Conservation (phyloP, 2,329 filamentous ascomycete species). For the Orbilia quercus region DNA sequence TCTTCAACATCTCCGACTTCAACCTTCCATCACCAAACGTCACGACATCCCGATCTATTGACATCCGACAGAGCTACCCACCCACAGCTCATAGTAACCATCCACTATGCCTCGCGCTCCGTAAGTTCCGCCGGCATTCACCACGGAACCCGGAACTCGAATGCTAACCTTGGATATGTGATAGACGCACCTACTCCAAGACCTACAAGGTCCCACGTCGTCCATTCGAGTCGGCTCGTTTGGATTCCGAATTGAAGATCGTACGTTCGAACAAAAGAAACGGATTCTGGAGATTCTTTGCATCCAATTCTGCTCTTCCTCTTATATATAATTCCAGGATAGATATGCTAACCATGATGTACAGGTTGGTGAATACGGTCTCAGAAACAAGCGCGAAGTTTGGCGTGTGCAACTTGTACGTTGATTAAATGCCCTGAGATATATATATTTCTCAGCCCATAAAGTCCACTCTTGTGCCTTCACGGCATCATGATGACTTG, state of each 20-base stretch:
- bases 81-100: constrained; percentile 30
- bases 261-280: constrained; percentile 63
- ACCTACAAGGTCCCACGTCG: constrained; percentile 78
- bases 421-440: constrained; percentile 53
- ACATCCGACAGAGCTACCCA: constrained; percentile 8
- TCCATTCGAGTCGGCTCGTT: constrained; percentile 97
- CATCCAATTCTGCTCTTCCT: constrained; percentile 3
- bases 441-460: constrained; percentile 47
- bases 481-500: constrained; percentile 56
- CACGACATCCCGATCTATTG: constrained; percentile 7
- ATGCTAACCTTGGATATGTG: constrained; percentile 27
- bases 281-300: constrained; percentile 24
- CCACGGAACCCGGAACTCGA: not conserved
- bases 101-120: constrained; percentile 55
- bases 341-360: constrained; percentile 19
- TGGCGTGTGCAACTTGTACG: constrained; percentile 91
- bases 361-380: constrained; percentile 91
- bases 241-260: constrained; percentile 99
- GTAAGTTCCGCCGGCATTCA: constrained; percentile 32
- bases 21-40: constrained; percentile 13
- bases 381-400: constrained; percentile 99
- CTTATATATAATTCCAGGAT: not conserved
- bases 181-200: constrained; percentile 79
- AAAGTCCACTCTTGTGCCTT: constrained; percentile 57
- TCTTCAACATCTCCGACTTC: constrained; percentile 29